Evolutionary conservation across 176 grass and related monocot species (phyloP), one percentile per base, ranked within the genome.

Genomic region (Oryza rufipogon): DNA sequence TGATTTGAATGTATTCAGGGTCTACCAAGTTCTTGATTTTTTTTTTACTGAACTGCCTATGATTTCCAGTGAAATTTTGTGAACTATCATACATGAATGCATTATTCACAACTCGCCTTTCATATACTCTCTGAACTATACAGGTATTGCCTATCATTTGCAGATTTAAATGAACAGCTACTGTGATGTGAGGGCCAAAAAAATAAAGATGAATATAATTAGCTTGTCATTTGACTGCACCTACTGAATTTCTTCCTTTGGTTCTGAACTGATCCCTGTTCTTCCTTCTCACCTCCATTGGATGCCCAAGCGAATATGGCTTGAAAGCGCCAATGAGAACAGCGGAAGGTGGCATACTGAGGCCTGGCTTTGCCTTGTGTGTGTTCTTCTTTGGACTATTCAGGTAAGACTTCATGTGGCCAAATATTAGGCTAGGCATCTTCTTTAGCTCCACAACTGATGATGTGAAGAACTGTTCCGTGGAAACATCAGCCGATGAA

Each of bases 261-360:
- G 75, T 52, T 91, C 87, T 90, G 11, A 84, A 74, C 33, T 95
- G 74, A 5, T 87, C 77, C 81, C 80, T 95, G 4, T 66, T 88
- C 63, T 94, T 97, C 74, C 86, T 91, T 77, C 79, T 83, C 41
- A 90, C 82, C 67, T 94, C 79, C 85, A 89, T 88, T 26, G 85
- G 78, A 68, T 88, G 90, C 14, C 89, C 88, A 36, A 90, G 78
- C 17, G 84, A 88, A 42, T 91, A 98, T 3, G 91, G 93, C 13
- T 80, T 77, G 64, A 95, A 92, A 16, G 91, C 87, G 26, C 93
- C 93, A 25, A 95, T 93, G 71, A 95, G 84, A 84, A 95, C 73
- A 1, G 54, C 78, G 64, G 89, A 85, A 73, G 89, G 82, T 5
- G 91, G 71, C 89, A 86, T 95, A 34, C 87, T 94, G 58, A 89